A percentile compares a stretch with the other conserved stretches of the same genome.
These are phyloP conservation scores for Cichorium intybus DNA, from an alignment of 140 eudicot genomes.

Conservation along the genomic window DNA sequence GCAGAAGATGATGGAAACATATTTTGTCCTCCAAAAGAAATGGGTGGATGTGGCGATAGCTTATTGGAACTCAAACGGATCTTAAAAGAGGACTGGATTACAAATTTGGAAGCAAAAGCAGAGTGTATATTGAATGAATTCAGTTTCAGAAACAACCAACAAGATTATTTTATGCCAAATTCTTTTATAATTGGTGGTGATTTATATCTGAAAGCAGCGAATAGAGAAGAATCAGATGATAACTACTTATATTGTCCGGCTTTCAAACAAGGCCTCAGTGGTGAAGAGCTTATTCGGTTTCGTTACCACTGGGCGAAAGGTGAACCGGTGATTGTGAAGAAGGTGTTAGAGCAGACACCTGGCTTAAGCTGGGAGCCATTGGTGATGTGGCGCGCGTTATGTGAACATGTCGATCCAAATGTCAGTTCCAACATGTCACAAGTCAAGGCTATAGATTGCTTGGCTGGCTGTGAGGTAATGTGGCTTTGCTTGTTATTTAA, in stretches of 20 bases:
- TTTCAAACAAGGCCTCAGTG: slow-evolving; percentile 32
- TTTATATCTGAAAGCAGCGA: slow-evolving; percentile 43
- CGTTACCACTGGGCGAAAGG: slow-evolving; percentile 83
- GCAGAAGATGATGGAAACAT: slow-evolving; percentile 40
- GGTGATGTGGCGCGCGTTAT: slow-evolving; percentile 95
- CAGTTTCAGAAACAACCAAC: slow-evolving; percentile 11
- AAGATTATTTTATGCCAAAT: slow-evolving; percentile 6
- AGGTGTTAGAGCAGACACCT: slow-evolving; percentile 44
- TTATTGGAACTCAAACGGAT: slow-evolving; percentile 66
- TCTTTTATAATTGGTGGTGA: slow-evolving; percentile 17
- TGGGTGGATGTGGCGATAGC: slow-evolving; percentile 77
- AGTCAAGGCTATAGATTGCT: slow-evolving; percentile 87
- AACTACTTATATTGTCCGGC: slow-evolving; percentile 61
- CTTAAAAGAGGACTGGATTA: slow-evolving; percentile 54
- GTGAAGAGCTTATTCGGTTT: slow-evolving; percentile 45
- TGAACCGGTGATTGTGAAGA: slow-evolving; percentile 71
- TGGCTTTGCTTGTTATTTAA: slow-evolving; percentile 10
- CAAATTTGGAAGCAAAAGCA: slow-evolving; percentile 48
- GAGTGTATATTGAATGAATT: slow-evolving; percentile 32
- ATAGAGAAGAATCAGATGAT: slow-evolving; percentile 51
- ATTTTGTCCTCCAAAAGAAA: slow-evolving; percentile 64
- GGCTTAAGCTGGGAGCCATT: slow-evolving; percentile 97
- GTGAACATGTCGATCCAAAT: slow-evolving; percentile 49
- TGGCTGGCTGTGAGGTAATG: slow-evolving; percentile 86
- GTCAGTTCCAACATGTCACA: slow-evolving; percentile 54